Percentiles rank a stretch among this genome's conserved stretches.
phyloP scores from a whole-genome alignment of 1,284 basidiomycete species.

The Moniliella sp. region DNA sequence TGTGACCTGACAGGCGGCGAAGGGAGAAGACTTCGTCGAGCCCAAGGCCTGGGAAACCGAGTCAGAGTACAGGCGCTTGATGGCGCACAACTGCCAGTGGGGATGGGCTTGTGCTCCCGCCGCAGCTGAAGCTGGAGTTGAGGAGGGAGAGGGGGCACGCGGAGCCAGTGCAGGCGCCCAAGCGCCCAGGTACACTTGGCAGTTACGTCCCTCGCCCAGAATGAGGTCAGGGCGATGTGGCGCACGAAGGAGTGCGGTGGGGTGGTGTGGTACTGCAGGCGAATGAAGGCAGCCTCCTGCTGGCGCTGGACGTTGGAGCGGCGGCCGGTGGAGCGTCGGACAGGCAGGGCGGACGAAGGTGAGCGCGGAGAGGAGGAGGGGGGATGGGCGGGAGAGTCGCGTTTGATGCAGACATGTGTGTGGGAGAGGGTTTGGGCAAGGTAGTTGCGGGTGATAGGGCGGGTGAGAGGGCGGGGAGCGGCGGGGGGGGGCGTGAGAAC shows the following conservation, averaged over 20 bases:
- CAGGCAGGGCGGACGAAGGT: too few relatives aligned
- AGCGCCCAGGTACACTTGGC: conserved; percentile 23
- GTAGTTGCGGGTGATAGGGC: too few relatives aligned
- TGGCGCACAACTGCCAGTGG: conserved; percentile 22
- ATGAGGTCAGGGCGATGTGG: conserved; percentile 9
- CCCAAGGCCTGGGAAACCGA: conserved; percentile 20
- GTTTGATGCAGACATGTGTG: too few relatives aligned
- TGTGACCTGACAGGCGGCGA: conserved; percentile 19
- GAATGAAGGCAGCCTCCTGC: not conserved
- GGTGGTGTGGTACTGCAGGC: not conserved
- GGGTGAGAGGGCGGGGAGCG: too few relatives aligned
- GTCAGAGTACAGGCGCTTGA: conserved; percentile 27
- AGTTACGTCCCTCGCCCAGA: conserved; percentile 26
- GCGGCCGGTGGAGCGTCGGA: not conserved
- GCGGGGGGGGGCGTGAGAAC: too few relatives aligned
- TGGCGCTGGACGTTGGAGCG: not conserved
- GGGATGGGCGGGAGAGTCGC: too few relatives aligned
- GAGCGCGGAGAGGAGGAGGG: too few relatives aligned
- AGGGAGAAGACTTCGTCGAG: conserved; percentile 29
- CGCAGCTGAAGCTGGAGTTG: not conserved
- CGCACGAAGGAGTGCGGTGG: not conserved
- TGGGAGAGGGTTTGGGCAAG: too few relatives aligned
- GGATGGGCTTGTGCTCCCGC: not conserved
- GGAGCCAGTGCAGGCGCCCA: conserved; percentile 2
- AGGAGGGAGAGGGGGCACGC: too few relatives aligned